phyloP scores from a whole-genome alignment of 306 rosid genomes.

The Citrullus colocynthis region DNA sequence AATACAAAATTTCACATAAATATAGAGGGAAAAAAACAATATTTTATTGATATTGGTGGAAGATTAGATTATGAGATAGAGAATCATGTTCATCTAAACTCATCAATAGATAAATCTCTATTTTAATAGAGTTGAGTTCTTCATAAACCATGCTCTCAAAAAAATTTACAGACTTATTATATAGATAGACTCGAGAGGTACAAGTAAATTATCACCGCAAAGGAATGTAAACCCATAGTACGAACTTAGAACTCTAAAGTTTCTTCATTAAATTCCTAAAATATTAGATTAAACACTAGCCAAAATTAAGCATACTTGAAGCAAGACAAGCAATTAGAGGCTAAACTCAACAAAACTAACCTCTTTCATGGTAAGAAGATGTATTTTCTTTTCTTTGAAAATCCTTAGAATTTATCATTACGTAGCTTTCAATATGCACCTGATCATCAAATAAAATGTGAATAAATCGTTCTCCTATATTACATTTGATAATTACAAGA shows the following conservation, averaged over 20 bases:
- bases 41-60: neutral
- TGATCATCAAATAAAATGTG: neutral
- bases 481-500: neutral
- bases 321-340: too few species aligned
- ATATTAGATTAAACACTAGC: neutral
- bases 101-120: neutral
- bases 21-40: neutral
- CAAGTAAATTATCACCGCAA: neutral
- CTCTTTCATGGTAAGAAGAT: neutral
- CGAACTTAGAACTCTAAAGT: neutral
- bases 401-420: neutral
- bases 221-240: neutral
- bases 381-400: neutral
- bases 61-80: neutral
- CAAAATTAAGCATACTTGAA: too few species aligned
- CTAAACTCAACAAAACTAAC: neutral
- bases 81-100: neutral
- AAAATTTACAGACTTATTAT: too few species aligned
- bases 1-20: neutral
- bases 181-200: neutral
- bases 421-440: neutral
- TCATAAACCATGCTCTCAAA: neutral
- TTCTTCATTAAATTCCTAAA: neutral
- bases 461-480: neutral
- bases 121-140: neutral